Evolutionary conservation across 495 filamentous ascomycete species (phyloP), one percentile per base, ranked within the genome.

Genomic region (Neurospora sp.): DNA sequence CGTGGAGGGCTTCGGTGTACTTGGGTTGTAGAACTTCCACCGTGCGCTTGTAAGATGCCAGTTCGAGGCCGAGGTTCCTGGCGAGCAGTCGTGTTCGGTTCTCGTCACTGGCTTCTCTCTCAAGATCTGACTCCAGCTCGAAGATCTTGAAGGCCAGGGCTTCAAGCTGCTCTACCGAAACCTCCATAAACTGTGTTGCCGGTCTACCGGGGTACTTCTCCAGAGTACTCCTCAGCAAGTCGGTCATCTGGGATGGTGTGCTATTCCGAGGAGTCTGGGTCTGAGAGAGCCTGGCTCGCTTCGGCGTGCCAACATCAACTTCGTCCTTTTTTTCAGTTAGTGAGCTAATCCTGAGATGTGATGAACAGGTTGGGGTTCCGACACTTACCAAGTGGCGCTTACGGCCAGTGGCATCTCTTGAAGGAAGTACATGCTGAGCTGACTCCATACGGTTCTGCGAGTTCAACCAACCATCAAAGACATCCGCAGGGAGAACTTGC

Each of bases 311-410:
- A n/a, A 76, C 78, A 27, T 82, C 81, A 20, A 73, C 73, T 48
- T 79, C 81, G 14, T 79, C 81, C 77, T 83, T 69, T 8, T 39
- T 12, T 16, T 66, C 31, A 5, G 48, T 37, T 16, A 31, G 42
- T 9, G 12, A 35, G 62, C n/a, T 71, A 18, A n/a, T 69, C 12
- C 12, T 81, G 62, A 77, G 75, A 9, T 4, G 2, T 66, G 14
- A 18, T 66, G 31, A 16, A 35, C 54, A 31, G 10, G 27, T 66
- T 16, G 1, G 23, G 54, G 14, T 18, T 70, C 31, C 39, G n/a
- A 7, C 18, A 69, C 82, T 83, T 78, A 84, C 83, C 40, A 79
- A 71, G 39, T 77, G 78, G 27, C 83, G 82, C 74, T 86, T 85
- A 9, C 79, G 80, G 35, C 76, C 77, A 23, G 69, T 76, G 3